These are phyloP conservation scores for Pterocarpus macrocarpus DNA, from an alignment of 306 rosid genomes.

Conservation along the genomic window DNA sequence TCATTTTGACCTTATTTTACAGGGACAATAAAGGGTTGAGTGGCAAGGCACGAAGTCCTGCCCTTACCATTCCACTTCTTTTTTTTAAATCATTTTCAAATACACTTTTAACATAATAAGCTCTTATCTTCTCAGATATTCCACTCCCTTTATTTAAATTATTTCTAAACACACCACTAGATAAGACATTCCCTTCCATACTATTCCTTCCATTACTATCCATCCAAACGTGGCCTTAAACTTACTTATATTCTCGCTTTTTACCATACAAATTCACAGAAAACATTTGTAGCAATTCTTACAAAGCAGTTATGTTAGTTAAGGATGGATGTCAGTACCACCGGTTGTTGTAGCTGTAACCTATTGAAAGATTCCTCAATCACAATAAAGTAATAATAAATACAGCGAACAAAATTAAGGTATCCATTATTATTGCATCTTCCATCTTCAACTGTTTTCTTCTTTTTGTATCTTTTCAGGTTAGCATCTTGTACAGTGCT, in stretches of 20 bases:
- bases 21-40: too few species aligned
- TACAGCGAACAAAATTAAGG: not conserved
- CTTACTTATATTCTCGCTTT: not conserved
- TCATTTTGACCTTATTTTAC: too few species aligned
- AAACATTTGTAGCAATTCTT: conserved; percentile 1
- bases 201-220: too few species aligned
- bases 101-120: too few species aligned
- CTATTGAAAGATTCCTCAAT: not conserved
- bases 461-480: not conserved
- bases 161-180: too few species aligned
- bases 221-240: too few species aligned
- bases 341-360: not conserved
- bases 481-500: not conserved
- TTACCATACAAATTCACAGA: not conserved
- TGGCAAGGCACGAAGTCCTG: too few species aligned
- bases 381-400: not conserved
- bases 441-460: not conserved
- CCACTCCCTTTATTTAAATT: too few species aligned
- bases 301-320: not conserved
- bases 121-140: too few species aligned
- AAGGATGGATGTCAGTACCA: not conserved
- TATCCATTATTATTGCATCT: not conserved
- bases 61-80: too few species aligned
- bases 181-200: too few species aligned
- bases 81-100: too few species aligned